Evolutionary conservation across 1,139 yeast species (phyloP), one percentile per base, ranked within the genome.

Genomic region (Candida buenavistaensis): DNA sequence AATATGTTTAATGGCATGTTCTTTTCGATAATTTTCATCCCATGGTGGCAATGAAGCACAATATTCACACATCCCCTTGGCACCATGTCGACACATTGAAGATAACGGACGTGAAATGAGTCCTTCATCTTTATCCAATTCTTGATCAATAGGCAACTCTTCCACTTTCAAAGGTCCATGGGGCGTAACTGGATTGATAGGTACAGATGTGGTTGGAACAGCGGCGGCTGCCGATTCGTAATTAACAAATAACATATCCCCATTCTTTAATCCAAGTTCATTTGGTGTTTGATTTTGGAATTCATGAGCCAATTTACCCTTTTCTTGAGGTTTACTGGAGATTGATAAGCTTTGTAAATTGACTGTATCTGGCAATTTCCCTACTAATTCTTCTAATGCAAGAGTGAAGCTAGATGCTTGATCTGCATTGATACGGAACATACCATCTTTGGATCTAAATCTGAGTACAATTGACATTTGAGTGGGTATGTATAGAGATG

Each of bases 11-110:
- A 90, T 87, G 17, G 78, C 80, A 47, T 90, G 69, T 42, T 81
- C 83, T 36, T 78, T 78, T 45, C 82, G 82, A 55, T 89, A 90
- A 16, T 72, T 77, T 40, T 75, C 72, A 58, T 92, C 97, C 86
- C 92, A 94, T 2, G 98, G 97, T 30, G 96, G 96, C 39, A 94
- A 65, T 0, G 98, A 97, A 34, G 95, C 81, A 56, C 98, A 92
- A 55, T 89, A 88, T 51, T 92, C 98, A 60, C 98, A 92, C 98
- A 92, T 92, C 3, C 97, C 98, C 49, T 83, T 84, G 24, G 82
- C 90, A 3, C 94, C 88, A 55, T 94, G 98, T 38, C 82, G 78
- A 57, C 98, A 92, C 51, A 89, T 68, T 4, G 61, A 55, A 5
- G 88, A 78, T 43, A 68, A 73, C 21, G 68, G 61, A 24, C 98